Conservation (phyloP, 1,139 yeast genomes). For the Yamadazyma friedrichii region DNA sequence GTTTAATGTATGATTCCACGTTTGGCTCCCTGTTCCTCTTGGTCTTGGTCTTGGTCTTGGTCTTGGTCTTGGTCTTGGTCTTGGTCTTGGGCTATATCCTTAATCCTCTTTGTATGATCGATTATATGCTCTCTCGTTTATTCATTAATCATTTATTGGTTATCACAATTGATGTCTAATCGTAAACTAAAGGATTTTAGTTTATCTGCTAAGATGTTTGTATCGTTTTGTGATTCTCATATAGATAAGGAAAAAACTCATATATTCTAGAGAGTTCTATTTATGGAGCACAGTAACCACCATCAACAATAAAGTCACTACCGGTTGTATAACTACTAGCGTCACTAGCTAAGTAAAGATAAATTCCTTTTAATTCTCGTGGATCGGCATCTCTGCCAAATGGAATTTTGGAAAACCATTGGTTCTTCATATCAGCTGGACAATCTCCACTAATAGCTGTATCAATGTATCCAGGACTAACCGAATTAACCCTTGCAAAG, state of each 20-base stretch:
- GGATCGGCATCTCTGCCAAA: constrained; percentile 40
- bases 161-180: too few relatives aligned
- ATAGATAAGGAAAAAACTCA: too few relatives aligned
- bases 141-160: too few relatives aligned
- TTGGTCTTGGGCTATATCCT: too few relatives aligned
- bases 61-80: too few relatives aligned
- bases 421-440: constrained; percentile 31
- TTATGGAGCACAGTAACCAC: constrained; percentile 44
- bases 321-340: constrained; percentile 46
- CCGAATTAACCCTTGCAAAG: constrained; percentile 54
- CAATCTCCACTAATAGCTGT: constrained; percentile 54
- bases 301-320: constrained; percentile 45
- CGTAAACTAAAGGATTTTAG: too few relatives aligned
- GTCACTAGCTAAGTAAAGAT: constrained; percentile 39
- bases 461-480: constrained; percentile 56
- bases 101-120: background rate
- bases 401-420: constrained; percentile 36
- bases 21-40: too few relatives aligned
- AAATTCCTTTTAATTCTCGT: constrained; percentile 40
- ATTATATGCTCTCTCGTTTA: too few relatives aligned
- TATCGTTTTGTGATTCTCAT: too few relatives aligned
- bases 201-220: too few relatives aligned
- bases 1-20: background rate
- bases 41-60: too few relatives aligned
- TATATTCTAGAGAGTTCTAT: background rate